phyloP scores from a whole-genome alignment of 202 grass and related monocot species.

The Schoenoplectus triqueter region DNA sequence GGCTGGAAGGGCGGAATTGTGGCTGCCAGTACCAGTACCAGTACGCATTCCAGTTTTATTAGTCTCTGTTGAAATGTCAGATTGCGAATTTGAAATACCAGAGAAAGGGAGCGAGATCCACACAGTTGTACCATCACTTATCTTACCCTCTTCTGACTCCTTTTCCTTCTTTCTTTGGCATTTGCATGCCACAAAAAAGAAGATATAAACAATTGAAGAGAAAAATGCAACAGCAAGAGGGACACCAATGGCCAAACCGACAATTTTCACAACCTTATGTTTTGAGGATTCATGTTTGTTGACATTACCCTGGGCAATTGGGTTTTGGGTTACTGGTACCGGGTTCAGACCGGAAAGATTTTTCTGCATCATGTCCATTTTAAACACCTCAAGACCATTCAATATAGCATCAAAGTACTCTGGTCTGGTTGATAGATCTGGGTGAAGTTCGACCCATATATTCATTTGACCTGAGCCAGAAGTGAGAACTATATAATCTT shows the following conservation, averaged over 20 bases:
- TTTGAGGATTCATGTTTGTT: neutral
- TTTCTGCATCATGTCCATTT: conserved; percentile 43
- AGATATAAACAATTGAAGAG: conserved; percentile 39
- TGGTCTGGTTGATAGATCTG: conserved; percentile 41
- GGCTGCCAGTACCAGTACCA: conserved; percentile 28
- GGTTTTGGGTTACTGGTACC: neutral
- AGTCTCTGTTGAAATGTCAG: conserved; percentile 41
- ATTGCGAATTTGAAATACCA: conserved; percentile 46
- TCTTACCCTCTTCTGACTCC: conserved; percentile 35
- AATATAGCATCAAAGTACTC: conserved; percentile 68
- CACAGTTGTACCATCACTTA: conserved; percentile 37
- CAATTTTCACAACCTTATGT: neutral
- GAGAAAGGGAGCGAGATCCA: conserved; percentile 61
- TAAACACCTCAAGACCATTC: conserved; percentile 92
- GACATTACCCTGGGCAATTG: neutral
- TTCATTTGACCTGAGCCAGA: conserved; percentile 46
- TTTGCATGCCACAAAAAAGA: conserved; percentile 22
- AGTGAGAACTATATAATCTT: conserved; percentile 59
- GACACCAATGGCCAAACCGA: conserved; percentile 32
- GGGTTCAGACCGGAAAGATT: conserved; percentile 64
- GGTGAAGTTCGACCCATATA: conserved; percentile 74
- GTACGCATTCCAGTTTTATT: conserved; percentile 39
- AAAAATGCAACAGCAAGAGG: conserved; percentile 37
- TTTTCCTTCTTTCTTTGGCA: conserved; percentile 41
- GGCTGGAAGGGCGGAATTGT: conserved; percentile 49